Conservation (phyloP, 176 grass and related monocot genomes). For the Calamus simplicifolius region DNA sequence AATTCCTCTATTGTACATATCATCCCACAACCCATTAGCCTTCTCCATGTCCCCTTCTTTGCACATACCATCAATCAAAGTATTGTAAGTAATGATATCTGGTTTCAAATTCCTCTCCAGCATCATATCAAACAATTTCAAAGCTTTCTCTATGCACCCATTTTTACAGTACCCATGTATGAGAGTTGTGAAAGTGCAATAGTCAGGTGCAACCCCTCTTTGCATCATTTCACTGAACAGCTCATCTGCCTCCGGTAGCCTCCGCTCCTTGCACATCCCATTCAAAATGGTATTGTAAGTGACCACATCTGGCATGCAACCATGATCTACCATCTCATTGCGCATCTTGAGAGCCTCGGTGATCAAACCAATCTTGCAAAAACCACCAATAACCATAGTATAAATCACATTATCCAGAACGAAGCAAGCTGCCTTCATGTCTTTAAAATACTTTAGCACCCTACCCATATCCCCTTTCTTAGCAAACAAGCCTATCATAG, state of each 20-base stretch:
- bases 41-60: slow-evolving; percentile 69
- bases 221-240: slow-evolving; percentile 71
- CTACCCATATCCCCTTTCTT: slow-evolving; percentile 54
- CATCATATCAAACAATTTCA: no score
- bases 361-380: slow-evolving; percentile 49
- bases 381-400: slow-evolving; percentile 83
- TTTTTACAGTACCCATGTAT: no score
- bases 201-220: slow-evolving; percentile 68
- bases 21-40: slow-evolving; percentile 85
- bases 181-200: slow-evolving; percentile 86
- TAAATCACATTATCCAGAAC: slow-evolving; percentile 77
- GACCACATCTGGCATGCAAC: slow-evolving; percentile 75
- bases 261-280: slow-evolving; percentile 54
- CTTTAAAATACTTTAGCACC: slow-evolving; percentile 24
- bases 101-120: slow-evolving; percentile 55
- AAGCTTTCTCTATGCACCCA: no score
- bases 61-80: slow-evolving; percentile 84
- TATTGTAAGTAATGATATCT: slow-evolving; percentile 89
- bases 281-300: slow-evolving; percentile 82
- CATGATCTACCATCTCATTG: slow-evolving; percentile 68
- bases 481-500: slow-evolving; percentile 61
- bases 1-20: slow-evolving; percentile 59
- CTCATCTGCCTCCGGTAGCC: slow-evolving; percentile 41
- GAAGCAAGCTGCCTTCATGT: slow-evolving; percentile 54
- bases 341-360: slow-evolving; percentile 59